Percentiles rank a stretch among this genome's conserved stretches.
Evolutionary conservation across 352 stramenopile species (phyloP).

Genomic region (Phytophthora sansomeana): DNA sequence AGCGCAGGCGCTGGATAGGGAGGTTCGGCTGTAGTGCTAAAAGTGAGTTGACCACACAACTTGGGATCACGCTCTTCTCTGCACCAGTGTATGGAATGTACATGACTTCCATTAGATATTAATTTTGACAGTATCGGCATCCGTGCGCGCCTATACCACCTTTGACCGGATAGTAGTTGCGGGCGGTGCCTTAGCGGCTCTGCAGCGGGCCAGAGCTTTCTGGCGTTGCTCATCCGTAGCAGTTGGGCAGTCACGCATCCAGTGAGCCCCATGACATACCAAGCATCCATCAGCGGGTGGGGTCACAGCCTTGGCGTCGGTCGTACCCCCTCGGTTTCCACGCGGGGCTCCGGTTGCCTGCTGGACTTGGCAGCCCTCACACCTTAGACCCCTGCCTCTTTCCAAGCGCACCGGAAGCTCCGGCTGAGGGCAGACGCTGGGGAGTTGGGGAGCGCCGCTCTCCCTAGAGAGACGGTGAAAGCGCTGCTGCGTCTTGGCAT

Average conservation of each 20-base stretch:
- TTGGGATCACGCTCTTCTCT: neutral
- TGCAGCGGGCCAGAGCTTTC: neutral
- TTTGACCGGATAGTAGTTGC: neutral
- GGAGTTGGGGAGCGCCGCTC: neutral
- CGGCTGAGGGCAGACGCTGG: neutral
- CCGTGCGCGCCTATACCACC: neutral
- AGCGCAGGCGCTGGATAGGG: neutral
- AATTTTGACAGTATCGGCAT: constrained; percentile 1
- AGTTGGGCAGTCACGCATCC: neutral
- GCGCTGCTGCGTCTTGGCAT: constrained; percentile 2
- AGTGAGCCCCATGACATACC: constrained; percentile 8
- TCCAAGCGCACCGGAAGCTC: neutral
- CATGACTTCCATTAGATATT: neutral
- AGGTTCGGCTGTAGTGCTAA: neutral
- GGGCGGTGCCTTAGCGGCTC: neutral
- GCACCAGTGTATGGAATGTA: constrained; percentile 3
- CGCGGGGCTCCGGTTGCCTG: no score
- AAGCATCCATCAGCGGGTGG: constrained; percentile 4
- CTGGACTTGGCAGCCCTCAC: no score
- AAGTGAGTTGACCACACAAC: constrained; percentile 8
- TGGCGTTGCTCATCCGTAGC: constrained; percentile 4
- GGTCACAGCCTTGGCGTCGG: no score
- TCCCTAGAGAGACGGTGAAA: constrained; percentile 1
- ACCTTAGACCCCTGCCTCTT: neutral
- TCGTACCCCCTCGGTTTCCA: no score